phyloP scores from a whole-genome alignment of 441 rosid genomes.

The Gossypium schwendimanii region DNA sequence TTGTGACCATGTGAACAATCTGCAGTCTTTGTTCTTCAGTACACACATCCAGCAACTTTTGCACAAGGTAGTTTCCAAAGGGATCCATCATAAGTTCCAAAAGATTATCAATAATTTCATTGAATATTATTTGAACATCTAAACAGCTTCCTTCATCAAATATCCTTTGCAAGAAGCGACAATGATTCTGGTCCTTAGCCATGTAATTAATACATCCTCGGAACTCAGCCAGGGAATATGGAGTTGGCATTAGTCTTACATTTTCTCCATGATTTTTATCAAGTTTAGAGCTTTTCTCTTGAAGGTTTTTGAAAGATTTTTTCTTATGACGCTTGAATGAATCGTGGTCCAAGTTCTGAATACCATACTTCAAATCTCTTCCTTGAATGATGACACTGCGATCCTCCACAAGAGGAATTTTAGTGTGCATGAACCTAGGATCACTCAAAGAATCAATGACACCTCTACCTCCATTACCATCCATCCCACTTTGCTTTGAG shows the following conservation, averaged over 20 bases:
- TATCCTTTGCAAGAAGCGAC: slow-evolving; percentile 54
- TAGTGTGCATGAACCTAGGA: slow-evolving; percentile 13
- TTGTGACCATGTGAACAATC: slow-evolving; percentile 43
- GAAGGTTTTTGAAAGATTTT: slow-evolving; percentile 17
- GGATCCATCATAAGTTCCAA: slow-evolving; percentile 61
- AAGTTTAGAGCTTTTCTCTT: slow-evolving; percentile 21
- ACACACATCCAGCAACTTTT: slow-evolving; percentile 60
- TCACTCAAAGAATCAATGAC: slow-evolving; percentile 17
- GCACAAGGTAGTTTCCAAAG: slow-evolving; percentile 74
- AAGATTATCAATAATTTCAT: slow-evolving; percentile 42
- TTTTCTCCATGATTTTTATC: slow-evolving; percentile 20
- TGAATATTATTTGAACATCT: slow-evolving; percentile 36
- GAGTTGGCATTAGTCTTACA: slow-evolving; percentile 20
- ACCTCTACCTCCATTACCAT: slow-evolving; percentile 19
- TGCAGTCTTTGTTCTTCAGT: slow-evolving; percentile 46
- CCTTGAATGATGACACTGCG: slow-evolving; percentile 34
- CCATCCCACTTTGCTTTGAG: slow-evolving; percentile 18
- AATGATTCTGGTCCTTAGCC: slow-evolving; percentile 77
- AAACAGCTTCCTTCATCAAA: slow-evolving; percentile 49
- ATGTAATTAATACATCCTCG: slow-evolving; percentile 44
- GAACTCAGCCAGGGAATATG: slow-evolving; percentile 37
- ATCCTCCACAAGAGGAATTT: slow-evolving; percentile 24
- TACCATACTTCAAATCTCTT: slow-evolving; percentile 23
- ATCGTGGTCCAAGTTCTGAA: slow-evolving; percentile 14
- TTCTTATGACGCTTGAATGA: slow-evolving; percentile 19